These are phyloP conservation scores for Colletotrichum sidae DNA, from an alignment of 2,329 filamentous ascomycete species.

Conservation along the genomic window DNA sequence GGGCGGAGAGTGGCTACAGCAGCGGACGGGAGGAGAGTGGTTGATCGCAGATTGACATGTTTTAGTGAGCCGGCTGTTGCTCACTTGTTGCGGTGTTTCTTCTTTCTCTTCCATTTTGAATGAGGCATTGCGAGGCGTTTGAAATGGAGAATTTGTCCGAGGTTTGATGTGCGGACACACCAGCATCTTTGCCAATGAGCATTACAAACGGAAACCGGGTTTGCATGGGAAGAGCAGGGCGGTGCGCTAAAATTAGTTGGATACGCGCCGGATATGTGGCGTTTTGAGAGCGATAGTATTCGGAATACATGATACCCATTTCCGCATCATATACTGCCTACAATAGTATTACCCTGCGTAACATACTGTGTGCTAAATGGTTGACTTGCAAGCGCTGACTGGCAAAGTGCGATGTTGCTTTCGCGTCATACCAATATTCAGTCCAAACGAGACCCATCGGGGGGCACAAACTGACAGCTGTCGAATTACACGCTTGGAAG, in stretches of 20 bases:
- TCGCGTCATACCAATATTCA: too few species aligned
- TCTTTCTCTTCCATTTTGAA: background rate
- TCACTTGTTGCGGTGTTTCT: background rate
- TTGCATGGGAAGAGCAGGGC: background rate
- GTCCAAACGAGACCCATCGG: too few species aligned
- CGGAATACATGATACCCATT: conserved; percentile 20
- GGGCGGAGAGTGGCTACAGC: conserved; percentile 50
- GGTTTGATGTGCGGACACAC: background rate
- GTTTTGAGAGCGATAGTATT: background rate
- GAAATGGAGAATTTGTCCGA: background rate
- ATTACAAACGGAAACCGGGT: background rate
- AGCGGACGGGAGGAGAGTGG: conserved; percentile 49
- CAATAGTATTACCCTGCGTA: background rate
- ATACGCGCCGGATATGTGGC: background rate
- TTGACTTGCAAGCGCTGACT: too few species aligned
- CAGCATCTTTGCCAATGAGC: background rate
- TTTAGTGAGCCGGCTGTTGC: background rate
- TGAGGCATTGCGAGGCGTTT: conserved; percentile 22
- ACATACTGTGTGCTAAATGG: too few species aligned
- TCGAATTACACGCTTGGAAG: too few species aligned
- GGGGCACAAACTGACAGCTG: too few species aligned
- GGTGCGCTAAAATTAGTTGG: too few species aligned
- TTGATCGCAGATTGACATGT: background rate
- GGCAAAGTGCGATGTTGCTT: too few species aligned
- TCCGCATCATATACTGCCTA: background rate